phyloP scores from a whole-genome alignment of 768 basidiomycete genomes.

The Calocera cornea region DNA sequence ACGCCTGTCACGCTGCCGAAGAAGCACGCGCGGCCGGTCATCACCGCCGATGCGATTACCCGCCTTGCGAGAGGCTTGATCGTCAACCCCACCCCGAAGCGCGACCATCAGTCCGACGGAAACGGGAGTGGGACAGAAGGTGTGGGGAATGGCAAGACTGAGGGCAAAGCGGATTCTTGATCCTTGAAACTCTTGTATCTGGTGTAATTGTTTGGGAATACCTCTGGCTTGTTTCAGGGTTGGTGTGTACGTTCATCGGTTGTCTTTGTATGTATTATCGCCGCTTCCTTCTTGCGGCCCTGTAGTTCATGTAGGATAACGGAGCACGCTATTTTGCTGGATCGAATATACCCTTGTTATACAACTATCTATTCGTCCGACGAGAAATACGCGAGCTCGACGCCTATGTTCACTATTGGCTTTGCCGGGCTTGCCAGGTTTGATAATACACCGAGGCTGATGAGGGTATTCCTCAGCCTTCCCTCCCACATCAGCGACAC shows the following conservation, averaged over 20 bases:
- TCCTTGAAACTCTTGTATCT: background rate
- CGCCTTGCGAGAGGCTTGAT: background rate
- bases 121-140: background rate
- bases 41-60: conserved; percentile 1
- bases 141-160: background rate
- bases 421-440: conserved; percentile 73
- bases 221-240: background rate
- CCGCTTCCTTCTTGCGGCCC: background rate
- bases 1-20: background rate
- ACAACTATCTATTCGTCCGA: conserved; percentile 7
- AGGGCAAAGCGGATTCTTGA: background rate
- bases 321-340: background rate
- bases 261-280: background rate
- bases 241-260: background rate
- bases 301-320: background rate
- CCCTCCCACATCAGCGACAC: conserved; percentile 91
- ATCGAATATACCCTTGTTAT: background rate
- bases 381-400: conserved; percentile 82
- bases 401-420: conserved; percentile 76
- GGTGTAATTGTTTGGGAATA: background rate
- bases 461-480: conserved; percentile 72
- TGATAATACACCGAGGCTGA: conserved; percentile 82
- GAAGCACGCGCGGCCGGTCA: background rate
- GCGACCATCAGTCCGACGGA: background rate
- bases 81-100: background rate